A percentile compares a stretch with the other conserved stretches of the same genome.
Conservation (phyloP, 2,329 filamentous ascomycete species). For the Xylariaceae sp. region DNA sequence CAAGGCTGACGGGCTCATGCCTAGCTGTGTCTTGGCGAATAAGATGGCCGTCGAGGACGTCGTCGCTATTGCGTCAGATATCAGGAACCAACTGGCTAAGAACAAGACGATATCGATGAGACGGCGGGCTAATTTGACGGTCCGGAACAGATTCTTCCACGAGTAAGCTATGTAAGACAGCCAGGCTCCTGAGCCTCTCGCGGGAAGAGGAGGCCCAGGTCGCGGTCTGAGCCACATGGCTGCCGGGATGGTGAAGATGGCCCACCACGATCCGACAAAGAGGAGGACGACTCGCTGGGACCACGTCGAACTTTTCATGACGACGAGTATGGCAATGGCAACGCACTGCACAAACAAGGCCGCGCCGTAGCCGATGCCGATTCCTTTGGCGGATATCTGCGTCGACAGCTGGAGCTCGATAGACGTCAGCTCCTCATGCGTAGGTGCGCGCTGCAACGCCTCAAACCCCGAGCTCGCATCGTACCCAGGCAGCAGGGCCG, state of each 20-base stretch:
- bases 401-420: conserved; percentile 75
- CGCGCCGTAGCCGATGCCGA: conserved; percentile 88
- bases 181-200: conserved; percentile 41
- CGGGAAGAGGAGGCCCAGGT: conserved; percentile 72
- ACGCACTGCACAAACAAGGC: conserved; percentile 77
- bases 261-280: conserved; percentile 87
- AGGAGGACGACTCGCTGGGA: conserved; percentile 82
- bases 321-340: conserved; percentile 68
- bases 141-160: conserved; percentile 80
- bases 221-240: conserved; percentile 81
- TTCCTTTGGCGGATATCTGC: conserved; percentile 83
- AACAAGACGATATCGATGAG: conserved; percentile 71
- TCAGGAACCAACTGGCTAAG: conserved; percentile 84
- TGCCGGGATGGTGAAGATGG: conserved; percentile 79
- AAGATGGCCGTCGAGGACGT: conserved; percentile 91
- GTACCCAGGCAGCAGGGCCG: conserved; percentile 37
- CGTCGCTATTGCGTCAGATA: conserved; percentile 90
- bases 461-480: conserved; percentile 20
- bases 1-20: conserved; percentile 81
- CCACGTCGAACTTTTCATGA: conserved; percentile 70
- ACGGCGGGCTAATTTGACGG: conserved; percentile 64
- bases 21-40: conserved; percentile 87
- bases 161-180: conserved; percentile 70
- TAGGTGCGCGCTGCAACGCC: conserved; percentile 31
- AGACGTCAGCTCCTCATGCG: conserved; percentile 46